Percentiles rank a stretch among this genome's conserved stretches.
These are phyloP conservation scores for Anethum foeniculum DNA, from an alignment of 140 eudicot genomes.

Conservation along the genomic window DNA sequence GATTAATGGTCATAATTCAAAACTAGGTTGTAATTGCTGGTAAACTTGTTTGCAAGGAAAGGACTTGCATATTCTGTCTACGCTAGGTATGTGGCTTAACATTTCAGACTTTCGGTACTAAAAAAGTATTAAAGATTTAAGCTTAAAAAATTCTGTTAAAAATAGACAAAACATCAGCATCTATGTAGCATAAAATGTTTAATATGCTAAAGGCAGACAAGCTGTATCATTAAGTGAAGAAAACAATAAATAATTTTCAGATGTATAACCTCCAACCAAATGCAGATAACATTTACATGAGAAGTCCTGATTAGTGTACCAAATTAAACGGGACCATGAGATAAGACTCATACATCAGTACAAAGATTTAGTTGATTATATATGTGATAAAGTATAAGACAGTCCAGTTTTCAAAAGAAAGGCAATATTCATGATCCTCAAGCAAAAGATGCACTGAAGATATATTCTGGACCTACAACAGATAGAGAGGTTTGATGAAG, in stretches of 20 bases:
- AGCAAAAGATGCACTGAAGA: not conserved
- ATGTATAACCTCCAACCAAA: not conserved
- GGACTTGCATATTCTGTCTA: not conserved
- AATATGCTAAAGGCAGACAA: not conserved
- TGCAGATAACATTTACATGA: not conserved
- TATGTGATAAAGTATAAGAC: constrained; percentile 1
- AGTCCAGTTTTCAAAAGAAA: constrained; percentile 7
- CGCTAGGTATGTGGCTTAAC: not conserved
- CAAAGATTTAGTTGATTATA: not conserved
- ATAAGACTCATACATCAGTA: constrained; percentile 4
- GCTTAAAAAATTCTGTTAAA: not conserved
- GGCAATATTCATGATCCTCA: constrained; percentile 1
- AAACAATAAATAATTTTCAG: not conserved
- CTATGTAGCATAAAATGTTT: not conserved
- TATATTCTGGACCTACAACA: constrained; percentile 14
- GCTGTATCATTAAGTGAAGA: not conserved
- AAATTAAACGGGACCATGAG: constrained; percentile 10
- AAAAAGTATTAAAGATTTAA: not conserved
- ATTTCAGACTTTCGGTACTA: not conserved
- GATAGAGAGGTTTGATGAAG: not conserved
- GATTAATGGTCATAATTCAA: not conserved
- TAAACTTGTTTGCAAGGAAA: not conserved
- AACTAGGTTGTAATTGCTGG: not conserved
- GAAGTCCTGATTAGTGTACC: not conserved
- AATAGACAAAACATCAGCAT: not conserved